phyloP scores from a whole-genome alignment of 2,329 filamentous ascomycete genomes.

The Neophaeococcomyces mojaviensis region DNA sequence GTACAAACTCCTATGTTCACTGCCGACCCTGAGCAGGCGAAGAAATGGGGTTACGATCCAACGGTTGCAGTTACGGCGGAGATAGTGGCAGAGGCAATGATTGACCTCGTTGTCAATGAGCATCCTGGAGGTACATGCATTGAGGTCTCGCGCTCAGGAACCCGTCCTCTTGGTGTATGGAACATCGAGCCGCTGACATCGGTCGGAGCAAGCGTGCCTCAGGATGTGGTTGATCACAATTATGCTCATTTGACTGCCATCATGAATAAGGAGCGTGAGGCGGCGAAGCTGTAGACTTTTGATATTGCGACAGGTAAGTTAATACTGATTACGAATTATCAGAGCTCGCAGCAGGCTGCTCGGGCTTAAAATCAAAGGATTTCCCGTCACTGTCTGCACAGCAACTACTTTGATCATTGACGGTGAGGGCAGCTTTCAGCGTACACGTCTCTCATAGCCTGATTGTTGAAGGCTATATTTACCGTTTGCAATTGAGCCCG shows the following conservation, averaged over 20 bases:
- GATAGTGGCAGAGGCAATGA: conserved; percentile 52
- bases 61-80: conserved; percentile 49
- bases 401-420: too few relatives aligned
- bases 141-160: conserved; percentile 5
- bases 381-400: too few relatives aligned
- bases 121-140: conserved; percentile 17
- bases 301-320: too few relatives aligned
- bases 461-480: too few relatives aligned
- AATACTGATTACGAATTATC: too few relatives aligned
- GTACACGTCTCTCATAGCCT: too few relatives aligned
- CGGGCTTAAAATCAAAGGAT: too few relatives aligned
- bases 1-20: conserved; percentile 57
- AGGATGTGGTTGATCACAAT: background rate
- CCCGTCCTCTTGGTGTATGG: conserved; percentile 6
- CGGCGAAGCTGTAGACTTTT: too few relatives aligned
- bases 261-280: background rate
- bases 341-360: too few relatives aligned
- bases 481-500: too few relatives aligned
- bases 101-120: conserved; percentile 45
- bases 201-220: background rate
- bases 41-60: conserved; percentile 34
- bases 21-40: conserved; percentile 47
- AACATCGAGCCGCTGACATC: background rate
- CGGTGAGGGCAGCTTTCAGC: too few relatives aligned
- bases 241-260: background rate